Evolutionary conservation across 768 basidiomycete genomes (phyloP), one percentile per base, ranked within the genome.

Genomic region (Kwoniella sp.): DNA sequence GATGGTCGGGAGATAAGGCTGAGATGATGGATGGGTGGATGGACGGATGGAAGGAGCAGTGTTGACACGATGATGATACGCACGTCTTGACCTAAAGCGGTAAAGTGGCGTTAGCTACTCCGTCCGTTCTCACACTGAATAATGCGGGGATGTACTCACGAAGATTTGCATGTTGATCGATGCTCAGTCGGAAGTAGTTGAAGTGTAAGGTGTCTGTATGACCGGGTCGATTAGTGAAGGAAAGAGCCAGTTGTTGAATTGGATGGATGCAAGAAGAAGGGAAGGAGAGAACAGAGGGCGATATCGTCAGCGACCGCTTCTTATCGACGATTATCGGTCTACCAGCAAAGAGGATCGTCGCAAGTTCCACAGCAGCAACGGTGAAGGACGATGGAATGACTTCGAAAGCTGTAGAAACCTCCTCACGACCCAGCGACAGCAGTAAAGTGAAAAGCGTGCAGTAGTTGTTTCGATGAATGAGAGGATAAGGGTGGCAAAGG

Each of bases 91-190:
- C 69, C 69, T 70, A 37, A 17, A 51, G 48, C 11, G 41, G 31
- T 12, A 41, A 47, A 53, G 28, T 20, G n/a, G 20, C 52, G 52
- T 68, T 28, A 58, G 55, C 66, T 28, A 20, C 23, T 47, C 30
- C 13, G 45, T 26, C 13, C 45, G 41, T 29, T 12, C 31, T 15
- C 41, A 11, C 8, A 45, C 1, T 28, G 7, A 1, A 55, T 31
- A 13, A 23, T 20, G 11, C 1, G 29, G 52, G 2, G 54, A 26
- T 23, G 37, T 1, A 66, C 69, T 70, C 31, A 70, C 93, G 83
- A 97, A 97, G 81, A 96, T 96, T 84, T 95, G 93, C 93, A 95
- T 94, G 48, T 60, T 71, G 66, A 54, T 52, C 9, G 34, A 11
- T 54, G 25, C 25, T 28, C 59, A 52, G 29, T 22, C 20, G 28